Conservation (phyloP, 2,329 filamentous ascomycete genomes). For the Macrophomina tecta region DNA sequence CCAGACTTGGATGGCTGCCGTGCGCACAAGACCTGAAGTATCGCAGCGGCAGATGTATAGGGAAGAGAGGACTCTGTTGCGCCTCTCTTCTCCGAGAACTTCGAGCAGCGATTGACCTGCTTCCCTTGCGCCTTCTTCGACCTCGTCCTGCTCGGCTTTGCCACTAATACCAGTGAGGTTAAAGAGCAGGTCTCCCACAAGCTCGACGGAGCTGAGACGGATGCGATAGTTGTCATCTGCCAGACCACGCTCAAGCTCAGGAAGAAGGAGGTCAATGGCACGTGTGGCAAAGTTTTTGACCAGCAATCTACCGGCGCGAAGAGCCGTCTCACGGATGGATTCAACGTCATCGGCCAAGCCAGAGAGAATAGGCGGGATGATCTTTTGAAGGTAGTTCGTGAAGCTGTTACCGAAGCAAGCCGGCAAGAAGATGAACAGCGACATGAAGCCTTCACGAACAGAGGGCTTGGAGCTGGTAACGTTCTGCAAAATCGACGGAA, state of each 20-base stretch:
- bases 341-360: slow-evolving; percentile 96
- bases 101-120: slow-evolving; percentile 93
- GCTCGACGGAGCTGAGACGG: slow-evolving; percentile 94
- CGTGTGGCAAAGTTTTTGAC: slow-evolving; percentile 98
- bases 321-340: slow-evolving; percentile 93
- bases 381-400: slow-evolving; percentile 90
- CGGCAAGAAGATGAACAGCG: slow-evolving; percentile 97
- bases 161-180: slow-evolving; percentile 94
- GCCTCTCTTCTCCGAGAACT: slow-evolving; percentile 91
- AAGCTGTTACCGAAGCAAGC: slow-evolving; percentile 99
- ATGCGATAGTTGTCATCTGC: slow-evolving; percentile 99
- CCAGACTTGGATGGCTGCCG: slow-evolving; percentile 91
- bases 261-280: slow-evolving; percentile 90
- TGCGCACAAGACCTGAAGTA: slow-evolving; percentile 88
- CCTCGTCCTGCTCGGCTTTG: slow-evolving; percentile 72
- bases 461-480: slow-evolving; percentile 88
- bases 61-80: slow-evolving; percentile 96
- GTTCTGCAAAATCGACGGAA: slow-evolving; percentile 96
- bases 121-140: slow-evolving; percentile 81
- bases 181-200: slow-evolving; percentile 95
- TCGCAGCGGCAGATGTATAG: slow-evolving; percentile 98
- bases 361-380: slow-evolving; percentile 92
- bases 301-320: slow-evolving; percentile 88
- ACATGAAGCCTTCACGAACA: slow-evolving; percentile 98
- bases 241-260: slow-evolving; percentile 92